phyloP scores from a whole-genome alignment of 176 grass and related monocot genomes.

The Olyra latifolia region DNA sequence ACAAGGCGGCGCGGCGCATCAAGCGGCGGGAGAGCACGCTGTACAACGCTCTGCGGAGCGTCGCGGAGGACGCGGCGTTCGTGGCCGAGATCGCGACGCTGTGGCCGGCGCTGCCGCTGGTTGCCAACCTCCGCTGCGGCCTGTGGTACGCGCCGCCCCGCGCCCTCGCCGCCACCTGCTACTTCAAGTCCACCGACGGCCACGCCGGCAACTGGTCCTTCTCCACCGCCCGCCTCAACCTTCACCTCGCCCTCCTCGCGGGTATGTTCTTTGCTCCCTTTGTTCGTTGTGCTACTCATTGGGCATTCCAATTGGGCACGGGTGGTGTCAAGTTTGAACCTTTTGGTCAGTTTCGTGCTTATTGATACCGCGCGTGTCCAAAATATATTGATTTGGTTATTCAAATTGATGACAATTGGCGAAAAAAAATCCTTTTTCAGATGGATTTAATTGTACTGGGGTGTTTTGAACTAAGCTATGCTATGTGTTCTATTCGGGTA shows the following conservation, averaged over 20 bases:
- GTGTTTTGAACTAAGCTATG: background rate
- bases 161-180: slow-evolving; percentile 61
- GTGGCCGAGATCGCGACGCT: slow-evolving; percentile 80
- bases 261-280: slow-evolving; percentile 39
- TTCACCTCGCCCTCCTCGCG: slow-evolving; percentile 78
- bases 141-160: slow-evolving; percentile 75
- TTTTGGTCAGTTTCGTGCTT: background rate
- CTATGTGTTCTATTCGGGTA: background rate
- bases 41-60: slow-evolving; percentile 80
- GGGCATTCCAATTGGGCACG: background rate
- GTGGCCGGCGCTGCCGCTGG: slow-evolving; percentile 77
- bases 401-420: background rate
- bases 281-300: background rate
- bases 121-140: slow-evolving; percentile 90
- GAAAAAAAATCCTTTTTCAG: background rate
- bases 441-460: background rate
- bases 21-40: slow-evolving; percentile 74
- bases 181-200: slow-evolving; percentile 95
- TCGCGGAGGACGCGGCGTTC: slow-evolving; percentile 87
- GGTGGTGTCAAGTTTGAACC: background rate
- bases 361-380: background rate
- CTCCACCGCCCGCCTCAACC: slow-evolving; percentile 78
- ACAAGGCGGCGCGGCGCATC: slow-evolving; percentile 69
- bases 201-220: slow-evolving; percentile 91
- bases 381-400: background rate